Percentiles rank a stretch among this genome's conserved stretches.
phyloP scores from a whole-genome alignment of 352 stramenopile genomes.

The Phytophthora palmivora region DNA sequence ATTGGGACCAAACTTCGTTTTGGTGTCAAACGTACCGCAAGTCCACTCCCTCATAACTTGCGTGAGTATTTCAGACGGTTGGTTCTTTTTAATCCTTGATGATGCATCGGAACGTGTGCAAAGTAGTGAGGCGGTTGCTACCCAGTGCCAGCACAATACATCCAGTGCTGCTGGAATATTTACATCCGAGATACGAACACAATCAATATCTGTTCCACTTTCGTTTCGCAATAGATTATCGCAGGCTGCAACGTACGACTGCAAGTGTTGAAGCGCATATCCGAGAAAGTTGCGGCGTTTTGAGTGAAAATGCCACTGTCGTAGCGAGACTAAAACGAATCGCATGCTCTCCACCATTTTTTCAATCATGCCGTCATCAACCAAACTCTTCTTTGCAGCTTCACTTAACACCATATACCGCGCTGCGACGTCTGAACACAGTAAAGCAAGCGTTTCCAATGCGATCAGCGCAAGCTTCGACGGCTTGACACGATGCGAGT shows the following conservation, averaged over 20 bases:
- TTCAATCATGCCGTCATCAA: constrained; percentile 4
- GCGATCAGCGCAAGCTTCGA: constrained; percentile 62
- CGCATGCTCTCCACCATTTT: constrained; percentile 27
- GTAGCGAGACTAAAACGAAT: constrained; percentile 19
- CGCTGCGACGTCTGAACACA: constrained; percentile 42
- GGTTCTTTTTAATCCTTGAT: constrained; percentile 34
- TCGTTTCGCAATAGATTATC: constrained; percentile 14
- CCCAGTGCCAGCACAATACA: constrained; percentile 77
- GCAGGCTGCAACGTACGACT: constrained; percentile 32
- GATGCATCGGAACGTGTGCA: constrained; percentile 51
- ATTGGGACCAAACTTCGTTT: constrained; percentile 2
- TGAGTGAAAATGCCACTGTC: constrained; percentile 37
- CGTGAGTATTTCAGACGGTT: constrained; percentile 12
- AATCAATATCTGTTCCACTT: background rate
- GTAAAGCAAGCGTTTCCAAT: constrained; percentile 57
- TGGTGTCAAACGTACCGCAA: background rate
- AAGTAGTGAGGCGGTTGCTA: constrained; percentile 46
- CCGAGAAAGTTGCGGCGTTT: constrained; percentile 34
- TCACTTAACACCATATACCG: constrained; percentile 26
- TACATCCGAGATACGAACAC: background rate
- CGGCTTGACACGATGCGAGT: constrained; percentile 42
- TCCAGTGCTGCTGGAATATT: constrained; percentile 17
- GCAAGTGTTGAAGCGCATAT: constrained; percentile 35
- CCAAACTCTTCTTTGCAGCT: constrained; percentile 1
- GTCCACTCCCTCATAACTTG: constrained; percentile 15